These are phyloP conservation scores for Phialocephala subalpina DNA, from an alignment of 2,329 filamentous ascomycete genomes.

Conservation along the genomic window DNA sequence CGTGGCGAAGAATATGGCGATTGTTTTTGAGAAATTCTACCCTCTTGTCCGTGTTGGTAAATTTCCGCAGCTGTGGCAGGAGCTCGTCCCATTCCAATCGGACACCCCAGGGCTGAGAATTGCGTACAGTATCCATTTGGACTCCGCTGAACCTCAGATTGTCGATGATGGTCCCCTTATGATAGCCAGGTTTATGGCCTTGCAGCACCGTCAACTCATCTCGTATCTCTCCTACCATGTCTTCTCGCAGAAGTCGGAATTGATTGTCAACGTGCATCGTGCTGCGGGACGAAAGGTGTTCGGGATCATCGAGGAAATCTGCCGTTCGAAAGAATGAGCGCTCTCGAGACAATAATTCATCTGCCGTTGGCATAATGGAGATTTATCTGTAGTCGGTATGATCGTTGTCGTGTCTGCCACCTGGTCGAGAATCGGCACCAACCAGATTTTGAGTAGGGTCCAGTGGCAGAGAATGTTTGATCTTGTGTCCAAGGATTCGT, in stretches of 20 bases:
- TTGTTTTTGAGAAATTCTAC: conserved; percentile 57
- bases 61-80: conserved; percentile 53
- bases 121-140: conserved; percentile 27
- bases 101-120: conserved; percentile 47
- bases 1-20: conserved; percentile 62
- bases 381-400: conserved; percentile 67
- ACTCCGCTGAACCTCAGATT: conserved; percentile 50
- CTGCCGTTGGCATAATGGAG: conserved; percentile 69
- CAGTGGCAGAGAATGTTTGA: conserved; percentile 48
- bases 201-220: conserved; percentile 63
- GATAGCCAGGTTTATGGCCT: conserved; percentile 56
- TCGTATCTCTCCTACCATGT: conserved; percentile 72
- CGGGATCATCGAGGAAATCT: conserved; percentile 54
- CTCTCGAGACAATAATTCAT: conserved; percentile 65
- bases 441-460: conserved; percentile 23
- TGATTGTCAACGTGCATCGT: conserved; percentile 71
- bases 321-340: conserved; percentile 63
- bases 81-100: conserved; percentile 51
- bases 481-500: conserved; percentile 50
- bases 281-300: conserved; percentile 47
- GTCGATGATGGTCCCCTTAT: conserved; percentile 49
- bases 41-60: conserved; percentile 41
- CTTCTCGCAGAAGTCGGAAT: conserved; percentile 75
- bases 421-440: conserved; percentile 49
- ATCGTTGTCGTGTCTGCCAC: conserved; percentile 80